Conservation (phyloP, 257 asterid species). For the Jacaranda copaia region DNA sequence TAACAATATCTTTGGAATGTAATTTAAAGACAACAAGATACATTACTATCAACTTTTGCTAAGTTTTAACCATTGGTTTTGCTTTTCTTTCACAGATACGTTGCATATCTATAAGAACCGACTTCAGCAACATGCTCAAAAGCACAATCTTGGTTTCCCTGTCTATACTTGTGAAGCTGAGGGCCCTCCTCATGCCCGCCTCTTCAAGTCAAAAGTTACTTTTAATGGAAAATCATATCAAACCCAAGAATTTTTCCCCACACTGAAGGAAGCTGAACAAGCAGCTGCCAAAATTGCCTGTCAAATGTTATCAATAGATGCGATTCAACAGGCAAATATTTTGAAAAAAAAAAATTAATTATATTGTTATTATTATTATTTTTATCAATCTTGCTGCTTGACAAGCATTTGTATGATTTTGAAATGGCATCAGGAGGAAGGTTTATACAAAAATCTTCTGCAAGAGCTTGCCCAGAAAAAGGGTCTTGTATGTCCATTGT, state of each 20-base stretch:
- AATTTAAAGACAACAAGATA: neutral
- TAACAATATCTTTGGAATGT: slow-evolving; percentile 1
- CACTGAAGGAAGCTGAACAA: slow-evolving; percentile 83
- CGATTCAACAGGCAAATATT: slow-evolving; percentile 66
- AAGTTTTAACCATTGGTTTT: neutral
- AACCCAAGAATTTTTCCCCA: slow-evolving; percentile 55
- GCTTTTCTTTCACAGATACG: slow-evolving; percentile 43
- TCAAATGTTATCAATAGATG: slow-evolving; percentile 51
- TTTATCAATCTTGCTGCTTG: slow-evolving; percentile 12
- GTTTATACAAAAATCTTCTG: slow-evolving; percentile 66
- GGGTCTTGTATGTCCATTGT: slow-evolving; percentile 59
- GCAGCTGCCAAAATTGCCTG: slow-evolving; percentile 89
- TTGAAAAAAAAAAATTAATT: neutral
- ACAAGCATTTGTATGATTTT: slow-evolving; percentile 9
- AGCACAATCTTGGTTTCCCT: slow-evolving; percentile 57
- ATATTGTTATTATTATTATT: slow-evolving; percentile 23
- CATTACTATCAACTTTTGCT: neutral
- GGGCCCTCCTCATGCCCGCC: slow-evolving; percentile 80
- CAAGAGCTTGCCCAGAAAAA: slow-evolving; percentile 72
- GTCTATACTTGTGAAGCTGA: slow-evolving; percentile 57
- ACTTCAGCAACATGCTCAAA: slow-evolving; percentile 71
- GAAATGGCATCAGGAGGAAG: slow-evolving; percentile 58
- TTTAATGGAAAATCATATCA: slow-evolving; percentile 58
- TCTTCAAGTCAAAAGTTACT: slow-evolving; percentile 63
- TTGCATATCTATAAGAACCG: slow-evolving; percentile 70